Conservation (phyloP, 768 basidiomycete genomes). For the Mycena belliarum region DNA sequence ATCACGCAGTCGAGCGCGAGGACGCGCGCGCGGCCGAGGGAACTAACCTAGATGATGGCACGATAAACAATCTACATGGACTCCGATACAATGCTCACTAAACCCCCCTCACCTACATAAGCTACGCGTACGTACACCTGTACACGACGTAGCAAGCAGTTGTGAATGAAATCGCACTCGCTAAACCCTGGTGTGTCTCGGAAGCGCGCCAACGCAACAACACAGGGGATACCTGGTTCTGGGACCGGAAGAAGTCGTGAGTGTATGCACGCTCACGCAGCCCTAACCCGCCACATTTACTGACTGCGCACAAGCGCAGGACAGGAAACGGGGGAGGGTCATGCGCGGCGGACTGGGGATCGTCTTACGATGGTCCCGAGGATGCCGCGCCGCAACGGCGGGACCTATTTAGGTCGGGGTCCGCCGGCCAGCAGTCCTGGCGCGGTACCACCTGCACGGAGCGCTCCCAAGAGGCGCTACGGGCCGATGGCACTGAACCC, state of each 20-base stretch:
- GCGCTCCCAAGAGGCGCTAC: not conserved
- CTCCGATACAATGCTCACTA: too few species aligned
- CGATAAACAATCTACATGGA: too few species aligned
- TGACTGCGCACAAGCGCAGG: not conserved
- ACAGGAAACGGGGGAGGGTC: conserved; percentile 17
- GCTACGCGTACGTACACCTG: too few species aligned
- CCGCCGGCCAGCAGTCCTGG: conserved; percentile 18
- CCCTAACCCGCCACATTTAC: conserved; percentile 19
- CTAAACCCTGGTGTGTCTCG: not conserved
- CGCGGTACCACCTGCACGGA: not conserved
- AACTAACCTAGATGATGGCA: too few species aligned
- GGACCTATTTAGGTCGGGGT: conserved; percentile 11
- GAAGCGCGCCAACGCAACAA: not conserved
- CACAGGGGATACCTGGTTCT: not conserved
- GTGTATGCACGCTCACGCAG: not conserved
- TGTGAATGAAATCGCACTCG: too few species aligned
- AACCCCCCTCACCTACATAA: too few species aligned
- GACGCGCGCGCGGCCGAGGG: too few species aligned
- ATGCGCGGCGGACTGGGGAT: not conserved
- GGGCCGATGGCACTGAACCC: not conserved
- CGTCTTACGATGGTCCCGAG: not conserved
- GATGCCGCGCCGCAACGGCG: conserved; percentile 8
- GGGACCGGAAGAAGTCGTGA: conserved; percentile 11
- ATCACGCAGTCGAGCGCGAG: too few species aligned
- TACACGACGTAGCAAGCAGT: too few species aligned